Conservation (phyloP, 495 filamentous ascomycete genomes). For the Tetracladium marchalianum region DNA sequence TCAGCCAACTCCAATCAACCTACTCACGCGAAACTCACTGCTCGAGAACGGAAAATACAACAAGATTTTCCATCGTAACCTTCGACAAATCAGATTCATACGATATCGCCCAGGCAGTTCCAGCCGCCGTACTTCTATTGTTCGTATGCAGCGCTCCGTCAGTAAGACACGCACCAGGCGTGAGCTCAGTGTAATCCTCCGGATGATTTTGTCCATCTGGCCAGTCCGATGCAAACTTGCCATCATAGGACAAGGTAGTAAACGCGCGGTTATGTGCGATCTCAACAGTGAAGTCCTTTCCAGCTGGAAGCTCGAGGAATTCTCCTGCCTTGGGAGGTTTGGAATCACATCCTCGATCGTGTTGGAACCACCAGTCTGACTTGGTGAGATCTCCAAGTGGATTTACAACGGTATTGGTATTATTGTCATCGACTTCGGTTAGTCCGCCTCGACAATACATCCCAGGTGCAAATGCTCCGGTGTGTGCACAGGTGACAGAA, state of each 20-base stretch:
- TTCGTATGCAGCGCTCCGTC: constrained; percentile 36
- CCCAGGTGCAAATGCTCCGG: constrained; percentile 33
- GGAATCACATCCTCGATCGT: constrained; percentile 35
- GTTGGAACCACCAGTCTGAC: constrained; percentile 42
- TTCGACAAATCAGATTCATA: constrained; percentile 35
- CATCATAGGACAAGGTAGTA: constrained; percentile 38
- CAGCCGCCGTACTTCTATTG: constrained; percentile 33
- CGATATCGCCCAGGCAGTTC: constrained; percentile 44
- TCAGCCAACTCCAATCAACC: constrained; percentile 6
- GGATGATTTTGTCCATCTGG: constrained; percentile 37
- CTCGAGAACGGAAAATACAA: constrained; percentile 39
- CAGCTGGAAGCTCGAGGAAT: constrained; percentile 41
- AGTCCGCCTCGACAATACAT: constrained; percentile 37
- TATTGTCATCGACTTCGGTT: constrained; percentile 15
- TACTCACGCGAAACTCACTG: constrained; percentile 18
- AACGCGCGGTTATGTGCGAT: constrained; percentile 40
- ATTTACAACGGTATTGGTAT: constrained; percentile 32
- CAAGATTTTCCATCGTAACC: constrained; percentile 42
- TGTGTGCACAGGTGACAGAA: constrained; percentile 28
- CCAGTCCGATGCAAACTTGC: constrained; percentile 30
- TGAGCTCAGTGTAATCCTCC: constrained; percentile 31
- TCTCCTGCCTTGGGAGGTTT: constrained; percentile 30
- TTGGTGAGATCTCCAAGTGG: constrained; percentile 34
- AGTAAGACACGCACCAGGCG: constrained; percentile 22
- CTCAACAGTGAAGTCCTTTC: constrained; percentile 41